These are phyloP conservation scores for Globisporangium takayamanum DNA, from an alignment of 352 stramenopile genomes.

Conservation along the genomic window DNA sequence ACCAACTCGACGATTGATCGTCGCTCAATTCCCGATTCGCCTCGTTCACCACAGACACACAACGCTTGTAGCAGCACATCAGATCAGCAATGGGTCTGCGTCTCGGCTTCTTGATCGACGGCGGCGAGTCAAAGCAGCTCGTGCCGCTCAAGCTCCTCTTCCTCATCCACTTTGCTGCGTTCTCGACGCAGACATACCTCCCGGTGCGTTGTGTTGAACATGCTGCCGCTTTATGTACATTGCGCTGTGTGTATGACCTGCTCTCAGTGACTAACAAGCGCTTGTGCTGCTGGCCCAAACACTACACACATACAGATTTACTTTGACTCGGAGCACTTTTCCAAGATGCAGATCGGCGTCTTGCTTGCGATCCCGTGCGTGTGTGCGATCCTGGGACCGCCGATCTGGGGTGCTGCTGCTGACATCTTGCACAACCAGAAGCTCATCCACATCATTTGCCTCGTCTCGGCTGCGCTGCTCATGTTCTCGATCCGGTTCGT, in stretches of 20 bases:
- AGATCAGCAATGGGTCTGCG: constrained; percentile 17
- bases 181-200: constrained; percentile 63
- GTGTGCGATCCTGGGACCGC: constrained; percentile 59
- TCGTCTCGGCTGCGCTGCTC: constrained; percentile 50
- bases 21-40: too few species aligned
- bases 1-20: too few species aligned
- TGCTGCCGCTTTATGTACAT: not conserved
- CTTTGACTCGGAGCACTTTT: constrained; percentile 44
- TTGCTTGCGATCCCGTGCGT: constrained; percentile 59
- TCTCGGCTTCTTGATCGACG: constrained; percentile 49
- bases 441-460: constrained; percentile 51
- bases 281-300: too few species aligned
- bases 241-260: not conserved
- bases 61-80: not conserved
- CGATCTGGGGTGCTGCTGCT: constrained; percentile 55
- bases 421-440: constrained; percentile 65
- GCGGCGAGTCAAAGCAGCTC: constrained; percentile 50
- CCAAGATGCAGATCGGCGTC: constrained; percentile 77
- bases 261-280: not conserved
- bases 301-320: constrained; percentile 24
- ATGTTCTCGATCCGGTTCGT: constrained; percentile 71
- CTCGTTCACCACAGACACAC: too few species aligned
- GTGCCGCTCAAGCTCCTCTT: constrained; percentile 71
- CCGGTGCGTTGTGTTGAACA: constrained; percentile 19
- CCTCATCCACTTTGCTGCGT: constrained; percentile 58